phyloP scores from a whole-genome alignment of 345 rosid genomes.

The Arabis alpina region DNA sequence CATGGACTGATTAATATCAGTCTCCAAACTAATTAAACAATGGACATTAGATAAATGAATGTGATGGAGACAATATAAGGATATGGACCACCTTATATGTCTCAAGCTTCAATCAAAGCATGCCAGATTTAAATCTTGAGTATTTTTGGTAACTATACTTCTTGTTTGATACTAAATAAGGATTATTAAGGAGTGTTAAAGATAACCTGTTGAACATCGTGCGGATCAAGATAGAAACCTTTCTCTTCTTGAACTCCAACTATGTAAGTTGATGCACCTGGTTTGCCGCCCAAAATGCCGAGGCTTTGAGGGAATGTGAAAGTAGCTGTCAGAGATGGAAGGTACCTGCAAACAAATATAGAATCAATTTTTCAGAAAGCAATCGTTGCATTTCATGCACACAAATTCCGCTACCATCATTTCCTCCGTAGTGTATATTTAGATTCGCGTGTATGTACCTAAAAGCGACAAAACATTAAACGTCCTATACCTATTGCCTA shows the following conservation, averaged over 20 bases:
- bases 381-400: too few species aligned
- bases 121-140: neutral
- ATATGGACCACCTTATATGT: slow-evolving; percentile 32
- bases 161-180: neutral
- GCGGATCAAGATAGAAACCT: slow-evolving; percentile 93
- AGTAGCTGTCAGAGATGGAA: slow-evolving; percentile 76
- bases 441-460: slow-evolving; percentile 66
- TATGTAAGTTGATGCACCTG: slow-evolving; percentile 92
- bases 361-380: slow-evolving; percentile 68
- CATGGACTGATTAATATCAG: slow-evolving; percentile 33
- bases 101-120: slow-evolving; percentile 17
- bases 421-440: slow-evolving; percentile 64
- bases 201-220: slow-evolving; percentile 63
- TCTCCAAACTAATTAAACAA: slow-evolving; percentile 14
- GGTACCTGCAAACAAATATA: slow-evolving; percentile 58
- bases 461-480: slow-evolving; percentile 43
- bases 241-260: slow-evolving; percentile 89
- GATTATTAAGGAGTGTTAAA: slow-evolving; percentile 4
- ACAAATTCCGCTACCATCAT: slow-evolving; percentile 61
- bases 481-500: slow-evolving; percentile 61
- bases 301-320: slow-evolving; percentile 95
- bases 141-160: neutral
- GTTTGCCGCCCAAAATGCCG: slow-evolving; percentile 94
- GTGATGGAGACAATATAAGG: slow-evolving; percentile 14
- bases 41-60: slow-evolving; percentile 15